A percentile compares a stretch with the other conserved stretches of the same genome.
phyloP scores from a whole-genome alignment of 2,329 filamentous ascomycete genomes.

The Penicillium hesseltinei region DNA sequence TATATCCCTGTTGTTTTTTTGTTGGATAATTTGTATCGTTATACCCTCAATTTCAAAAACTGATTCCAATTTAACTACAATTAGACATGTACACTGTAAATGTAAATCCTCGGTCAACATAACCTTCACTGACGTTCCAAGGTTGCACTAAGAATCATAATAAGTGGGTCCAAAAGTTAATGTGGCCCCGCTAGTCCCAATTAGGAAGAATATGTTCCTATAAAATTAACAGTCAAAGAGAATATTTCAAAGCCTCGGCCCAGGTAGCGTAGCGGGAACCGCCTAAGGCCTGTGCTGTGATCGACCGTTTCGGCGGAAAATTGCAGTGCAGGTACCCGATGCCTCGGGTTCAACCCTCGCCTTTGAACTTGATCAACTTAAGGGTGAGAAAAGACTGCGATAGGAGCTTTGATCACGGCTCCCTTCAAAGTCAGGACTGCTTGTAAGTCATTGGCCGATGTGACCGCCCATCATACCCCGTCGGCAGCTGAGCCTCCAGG shows the following conservation, averaged over 20 bases:
- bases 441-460: slow-evolving; percentile 1
- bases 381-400: neutral
- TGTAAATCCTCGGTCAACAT: neutral
- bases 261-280: neutral
- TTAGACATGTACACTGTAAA: neutral
- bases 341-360: neutral
- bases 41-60: neutral
- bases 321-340: neutral
- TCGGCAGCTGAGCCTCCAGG: neutral
- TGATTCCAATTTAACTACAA: neutral
- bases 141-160: neutral
- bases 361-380: neutral
- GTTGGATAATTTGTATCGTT: neutral
- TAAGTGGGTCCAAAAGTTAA: neutral
- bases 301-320: neutral
- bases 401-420: neutral
- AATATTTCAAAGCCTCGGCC: neutral
- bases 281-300: neutral
- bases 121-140: neutral
- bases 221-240: neutral
- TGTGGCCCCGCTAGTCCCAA: neutral
- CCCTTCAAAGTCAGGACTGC: neutral
- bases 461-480: neutral
- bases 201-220: neutral
- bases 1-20: slow-evolving; percentile 3